Base-by-base conservation (phyloP, 2,329 filamentous ascomycete species). In the Drechslera avenae region DNA sequence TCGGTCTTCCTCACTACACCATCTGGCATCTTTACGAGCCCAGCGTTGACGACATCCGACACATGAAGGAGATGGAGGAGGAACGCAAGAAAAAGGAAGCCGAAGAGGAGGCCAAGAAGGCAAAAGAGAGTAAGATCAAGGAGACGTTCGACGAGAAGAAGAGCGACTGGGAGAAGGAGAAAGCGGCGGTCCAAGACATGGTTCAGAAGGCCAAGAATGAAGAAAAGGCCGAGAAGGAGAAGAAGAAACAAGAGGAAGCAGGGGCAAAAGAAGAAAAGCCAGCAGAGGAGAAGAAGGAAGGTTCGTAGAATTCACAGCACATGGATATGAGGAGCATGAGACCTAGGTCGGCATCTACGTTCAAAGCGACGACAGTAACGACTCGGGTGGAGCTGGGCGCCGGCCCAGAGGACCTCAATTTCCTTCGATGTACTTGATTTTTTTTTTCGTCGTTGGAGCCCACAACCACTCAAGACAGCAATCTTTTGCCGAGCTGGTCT, bases 1-100 rank as follows among this genome's bases (percentile, higher is more conserved):
- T 99, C 51, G 94, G 94, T 26, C 81, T 99, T 39, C 94, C 94
- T 5, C 94, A 99, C 72, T 99, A 99, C 75, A 96, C 91, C 1
- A 97, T 99, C 60, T 99, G 94, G 94, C 94, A 99, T 86, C 81
- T 99, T 67, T 99, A 99, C 78, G 94, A 99, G 75, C 94, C 94
- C n/a, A 96, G 91, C 66, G 90, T 97, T 13, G 94, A 99, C 68
- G 94, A 99, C 67, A 90, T 97, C 57, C 87, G 89, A 52, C 94
- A 97, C 69, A 99, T 99, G 94, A 93, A 92, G 83, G 91, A 97
- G 76, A 97, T 97, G 93, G 93, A 97, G 70, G 81, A 86, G 59
- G 92, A 97, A 71, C 86, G 88, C 47, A 82, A 89, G 57, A 86
- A 85, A 19, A 88, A 86, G 39, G 93, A 97, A 73, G 83, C 85